A percentile compares a stretch with the other conserved stretches of the same genome.
phyloP scores from a whole-genome alignment of 1,284 basidiomycete genomes.

The Vanrija humicola region DNA sequence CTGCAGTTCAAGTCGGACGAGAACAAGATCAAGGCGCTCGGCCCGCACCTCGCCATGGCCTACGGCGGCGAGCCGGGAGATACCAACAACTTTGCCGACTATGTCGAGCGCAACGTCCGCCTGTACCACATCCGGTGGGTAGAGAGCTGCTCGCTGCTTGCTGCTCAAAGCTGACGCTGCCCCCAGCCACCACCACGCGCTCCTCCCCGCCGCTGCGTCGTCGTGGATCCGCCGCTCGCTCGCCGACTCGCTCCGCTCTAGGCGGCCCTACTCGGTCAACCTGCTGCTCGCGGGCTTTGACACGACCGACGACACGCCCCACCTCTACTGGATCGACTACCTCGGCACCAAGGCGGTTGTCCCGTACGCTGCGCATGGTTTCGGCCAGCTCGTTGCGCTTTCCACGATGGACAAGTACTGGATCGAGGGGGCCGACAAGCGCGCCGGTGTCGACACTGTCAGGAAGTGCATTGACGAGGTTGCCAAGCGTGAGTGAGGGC shows the following conservation, averaged over 20 bases:
- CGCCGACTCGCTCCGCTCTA: constrained; percentile 82
- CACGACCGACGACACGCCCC: constrained; percentile 57
- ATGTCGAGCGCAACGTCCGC: constrained; percentile 88
- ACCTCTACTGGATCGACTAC: constrained; percentile 52
- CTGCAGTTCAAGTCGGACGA: constrained; percentile 97
- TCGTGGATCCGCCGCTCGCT: constrained; percentile 90
- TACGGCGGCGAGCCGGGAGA: constrained; percentile 95
- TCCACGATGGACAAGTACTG: constrained; percentile 82
- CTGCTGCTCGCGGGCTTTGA: constrained; percentile 91
- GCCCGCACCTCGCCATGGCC: constrained; percentile 90
- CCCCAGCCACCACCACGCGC: constrained; percentile 58
- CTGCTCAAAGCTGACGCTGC: background rate
- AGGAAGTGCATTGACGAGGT: constrained; percentile 85
- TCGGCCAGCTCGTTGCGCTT: constrained; percentile 87
- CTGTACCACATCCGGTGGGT: constrained; percentile 81
- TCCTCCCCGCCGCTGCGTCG: constrained; percentile 84
- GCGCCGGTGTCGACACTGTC: constrained; percentile 79
- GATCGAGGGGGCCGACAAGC: constrained; percentile 49
- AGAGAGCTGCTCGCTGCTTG: constrained; percentile 41
- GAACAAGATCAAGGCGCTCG: constrained; percentile 92
- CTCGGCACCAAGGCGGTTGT: constrained; percentile 53
- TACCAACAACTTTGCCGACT: constrained; percentile 96
- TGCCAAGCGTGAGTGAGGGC: constrained; percentile 60
- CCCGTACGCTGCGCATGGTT: constrained; percentile 93
- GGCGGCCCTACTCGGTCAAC: constrained; percentile 86